Evolutionary conservation across 768 basidiomycete genomes (phyloP), one percentile per base, ranked within the genome.

Genomic region (Suillus tomentosus): DNA sequence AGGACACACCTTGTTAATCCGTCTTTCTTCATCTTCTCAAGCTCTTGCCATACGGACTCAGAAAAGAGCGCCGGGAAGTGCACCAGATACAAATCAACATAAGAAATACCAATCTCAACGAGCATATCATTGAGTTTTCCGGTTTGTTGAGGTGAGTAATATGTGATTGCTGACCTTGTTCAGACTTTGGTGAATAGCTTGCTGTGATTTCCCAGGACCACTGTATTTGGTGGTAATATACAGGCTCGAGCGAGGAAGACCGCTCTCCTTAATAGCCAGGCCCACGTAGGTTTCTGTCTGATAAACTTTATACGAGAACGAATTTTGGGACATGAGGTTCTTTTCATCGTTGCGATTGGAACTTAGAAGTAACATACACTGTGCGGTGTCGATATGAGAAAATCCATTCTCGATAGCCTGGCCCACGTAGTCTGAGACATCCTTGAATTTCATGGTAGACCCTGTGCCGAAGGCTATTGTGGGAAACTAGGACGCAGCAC

Each of bases 61-160:
- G 72, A 63, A 9, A 80, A 66, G 87, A 4, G 48, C 48, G 1
- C n/a, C n/a, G 45, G 45, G 2, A 47, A 47, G 67, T 92, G 90
- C 43, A 92, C 84, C 50, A 92, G 84, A 75, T 92, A 92, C 11
- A 92, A 74, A 70, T 92, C 89, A 5, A 92, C 77, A 42, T 84
- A 80, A 59, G 81, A 76, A 14, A 91, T 67, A 0, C 83, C 85
- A 11, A 92, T 82, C 89, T 92, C 8, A 27, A 40, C 19, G 11
- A 62, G 24, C 17, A 22, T n/a, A 58, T 11, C 22, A 19, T 63
- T 62, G 42, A 39, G 37, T 19, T 17, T 34, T 53, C 31, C 31
- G 31, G 31, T 31, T 31, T 31, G 31, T 8, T 8, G 27, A 17
- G 13, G 36, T 14, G 5, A 31, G 37, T 8, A 39, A 3, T n/a